Evolutionary conservation across 148 eudicot species (phyloP), one percentile per base, ranked within the genome.

Genomic region (Salicornia ramosissima): DNA sequence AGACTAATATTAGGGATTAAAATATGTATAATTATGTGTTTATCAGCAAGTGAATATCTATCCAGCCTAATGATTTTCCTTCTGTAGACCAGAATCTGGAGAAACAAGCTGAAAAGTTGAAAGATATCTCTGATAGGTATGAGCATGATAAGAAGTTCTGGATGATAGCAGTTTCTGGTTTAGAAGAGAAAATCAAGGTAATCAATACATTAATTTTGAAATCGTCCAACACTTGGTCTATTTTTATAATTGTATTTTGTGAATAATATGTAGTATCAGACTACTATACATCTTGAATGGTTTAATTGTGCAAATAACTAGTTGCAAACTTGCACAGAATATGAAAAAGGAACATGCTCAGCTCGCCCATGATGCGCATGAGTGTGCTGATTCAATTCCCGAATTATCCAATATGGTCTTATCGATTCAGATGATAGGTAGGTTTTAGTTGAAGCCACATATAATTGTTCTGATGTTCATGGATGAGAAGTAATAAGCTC

Each of bases 351-450:
- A 94, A 74, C 98, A 94, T 56, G 65, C 81, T 15, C 78, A 78
- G 70, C 92, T 94, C 43, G 83, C 97, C 54, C 83, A 56, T 45
- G 89, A 84, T 73, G 98, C 98, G 36, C 98, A 94, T 72, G 88
- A 88, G 25, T 88, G 97, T 76, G 85, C 76, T 25, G 91, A 82
- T 76, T 85, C 98, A 76, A 85, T 94, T 67, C 97, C 96, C 3
- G 91, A 90, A 58, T 65, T 94, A 77, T 80, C 83, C 77, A 76
- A 90, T 68, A 90, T 94, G 98, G 89, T 87, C 30, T 83, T 77
- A 71, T 96, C 96, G 42, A 87, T 94, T 80, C 97, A 94, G 72
- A 74, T 86, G 42, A 74, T 94, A 74, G 98, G 98, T 94, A 75
- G 82, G 87, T 72, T 79, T 56, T 63, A 57, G 12, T 26, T 43